These are phyloP conservation scores for Magnusiomyces tetraspermus DNA, from an alignment of 1,139 yeast genomes.

Conservation along the genomic window DNA sequence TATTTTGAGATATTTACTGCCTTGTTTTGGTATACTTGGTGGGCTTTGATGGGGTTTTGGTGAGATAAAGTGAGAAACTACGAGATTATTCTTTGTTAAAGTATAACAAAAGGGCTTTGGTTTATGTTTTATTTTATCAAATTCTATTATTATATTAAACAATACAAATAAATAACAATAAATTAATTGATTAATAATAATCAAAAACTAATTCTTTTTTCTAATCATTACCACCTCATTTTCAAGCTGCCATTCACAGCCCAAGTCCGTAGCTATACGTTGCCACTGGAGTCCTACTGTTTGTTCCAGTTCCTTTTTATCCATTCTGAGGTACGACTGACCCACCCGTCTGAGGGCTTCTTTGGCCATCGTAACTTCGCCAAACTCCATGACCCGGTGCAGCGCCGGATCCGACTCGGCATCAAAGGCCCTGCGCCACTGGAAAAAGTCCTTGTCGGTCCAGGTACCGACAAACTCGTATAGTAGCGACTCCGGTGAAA, in stretches of 20 bases:
- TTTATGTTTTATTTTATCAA: too few species aligned
- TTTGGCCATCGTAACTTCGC: constrained; percentile 16
- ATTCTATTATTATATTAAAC: too few species aligned
- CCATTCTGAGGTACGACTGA: background rate
- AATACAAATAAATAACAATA: too few species aligned
- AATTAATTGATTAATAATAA: too few species aligned
- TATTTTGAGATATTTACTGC: too few species aligned
- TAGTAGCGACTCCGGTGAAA: constrained; percentile 15
- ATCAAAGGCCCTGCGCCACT: constrained; percentile 17
- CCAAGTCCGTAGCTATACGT: background rate
- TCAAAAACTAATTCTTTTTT: background rate
- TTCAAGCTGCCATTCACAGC: constrained; percentile 1
- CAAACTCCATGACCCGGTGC: constrained; percentile 18
- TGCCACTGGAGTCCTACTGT: background rate
- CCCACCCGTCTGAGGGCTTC: constrained; percentile 14
- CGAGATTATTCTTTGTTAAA: too few species aligned
- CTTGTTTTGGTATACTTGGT: too few species aligned
- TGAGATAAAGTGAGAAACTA: too few species aligned
- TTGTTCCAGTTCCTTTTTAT: background rate
- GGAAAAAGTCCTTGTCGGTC: constrained; percentile 19
- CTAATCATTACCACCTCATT: background rate
- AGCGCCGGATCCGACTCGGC: constrained; percentile 18
- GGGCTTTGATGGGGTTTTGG: too few species aligned
- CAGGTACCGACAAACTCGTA: constrained; percentile 17
- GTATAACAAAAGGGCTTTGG: too few species aligned